Evolutionary conservation across 2,329 filamentous ascomycete species (phyloP).

Genomic region (Nannizziopsis barbatae): DNA sequence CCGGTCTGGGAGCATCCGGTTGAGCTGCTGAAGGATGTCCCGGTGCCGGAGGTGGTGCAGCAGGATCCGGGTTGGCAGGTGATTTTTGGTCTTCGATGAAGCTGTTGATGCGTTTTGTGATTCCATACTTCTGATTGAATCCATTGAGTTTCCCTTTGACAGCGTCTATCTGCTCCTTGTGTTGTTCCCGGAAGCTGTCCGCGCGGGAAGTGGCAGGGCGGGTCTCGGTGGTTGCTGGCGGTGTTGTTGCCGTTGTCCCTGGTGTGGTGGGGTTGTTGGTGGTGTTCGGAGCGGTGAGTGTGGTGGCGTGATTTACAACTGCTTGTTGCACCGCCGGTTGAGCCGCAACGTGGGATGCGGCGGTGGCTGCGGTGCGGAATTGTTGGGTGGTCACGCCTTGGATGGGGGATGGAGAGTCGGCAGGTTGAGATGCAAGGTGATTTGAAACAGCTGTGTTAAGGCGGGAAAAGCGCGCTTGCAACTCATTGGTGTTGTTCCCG

Average conservation of each 20-base stretch:
- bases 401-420: constrained; percentile 56
- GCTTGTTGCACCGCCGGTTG: constrained; percentile 39
- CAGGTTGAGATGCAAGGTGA: constrained; percentile 43
- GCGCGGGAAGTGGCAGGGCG: not conserved
- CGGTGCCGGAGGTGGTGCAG: constrained; percentile 16
- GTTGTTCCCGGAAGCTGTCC: constrained; percentile 5
- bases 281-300: constrained; percentile 39
- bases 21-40: constrained; percentile 16
- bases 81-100: constrained; percentile 34
- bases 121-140: constrained; percentile 52
- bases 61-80: constrained; percentile 18
- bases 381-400: constrained; percentile 40
- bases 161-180: constrained; percentile 55
- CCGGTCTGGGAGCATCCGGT: constrained; percentile 20
- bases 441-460: constrained; percentile 16
- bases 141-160: constrained; percentile 48
- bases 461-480: constrained; percentile 4
- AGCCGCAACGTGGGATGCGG: constrained; percentile 24
- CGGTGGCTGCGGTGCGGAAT: constrained; percentile 22
- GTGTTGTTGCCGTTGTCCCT: constrained; percentile 44
- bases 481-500: not conserved
- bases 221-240: not conserved
- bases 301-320: constrained; percentile 46
- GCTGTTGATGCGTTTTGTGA: constrained; percentile 41
- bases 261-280: constrained; percentile 52